Evolutionary conservation across 176 grass and related monocot genomes (phyloP), one percentile per base, ranked within the genome.

Genomic region (Saccharum spontaneum): DNA sequence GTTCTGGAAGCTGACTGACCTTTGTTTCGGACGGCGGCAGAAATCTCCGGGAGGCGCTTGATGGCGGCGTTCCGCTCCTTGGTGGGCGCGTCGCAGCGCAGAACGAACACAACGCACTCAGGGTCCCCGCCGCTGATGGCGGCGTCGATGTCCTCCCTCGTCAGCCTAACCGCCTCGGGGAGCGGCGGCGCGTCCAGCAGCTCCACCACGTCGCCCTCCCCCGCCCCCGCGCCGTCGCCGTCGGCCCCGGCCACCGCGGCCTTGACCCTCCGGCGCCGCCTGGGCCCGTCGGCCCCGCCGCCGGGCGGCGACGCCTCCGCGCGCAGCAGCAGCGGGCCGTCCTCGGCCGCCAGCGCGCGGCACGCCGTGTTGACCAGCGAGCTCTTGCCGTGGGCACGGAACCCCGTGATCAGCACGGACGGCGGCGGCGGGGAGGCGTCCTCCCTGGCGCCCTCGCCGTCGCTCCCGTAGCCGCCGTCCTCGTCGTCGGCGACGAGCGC

Each of bases 311-410:
- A 86, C 17, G 97, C 79, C 71, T 96, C 93, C 20, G 91, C 86
- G 67, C 93, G 97, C 74, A 96, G 82, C 77, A 96, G 91, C 79
- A 99, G 88, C 50, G 90, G 93, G 28, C 93, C 97, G 13, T 83
- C 75, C 88, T 99, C 93, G 43, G 24, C 90, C 22, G 90, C 89
- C 83, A 96, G 97, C 45, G 91, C 88, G 65, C 97, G 88, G 77
- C 91, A 99, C 45, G 93, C 97, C 28, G 93, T 99, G 89, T 99
- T 96, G 34, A 96, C 77, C 74, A 99, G 89, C 2, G 93, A 99
- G 84, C 97, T 96, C 91, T 95, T 99, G 18, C 93, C 93, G 73
- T 94, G 86, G 40, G 81, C 90, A 0, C 90, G 88, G 83, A 97
- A 90, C 79, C 94, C 94, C 9, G 87, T 65, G 87, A 95, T 23